Evolutionary conservation across 108 stramenopile genomes (phyloP).

Genomic region (Nitzschia sp.): DNA sequence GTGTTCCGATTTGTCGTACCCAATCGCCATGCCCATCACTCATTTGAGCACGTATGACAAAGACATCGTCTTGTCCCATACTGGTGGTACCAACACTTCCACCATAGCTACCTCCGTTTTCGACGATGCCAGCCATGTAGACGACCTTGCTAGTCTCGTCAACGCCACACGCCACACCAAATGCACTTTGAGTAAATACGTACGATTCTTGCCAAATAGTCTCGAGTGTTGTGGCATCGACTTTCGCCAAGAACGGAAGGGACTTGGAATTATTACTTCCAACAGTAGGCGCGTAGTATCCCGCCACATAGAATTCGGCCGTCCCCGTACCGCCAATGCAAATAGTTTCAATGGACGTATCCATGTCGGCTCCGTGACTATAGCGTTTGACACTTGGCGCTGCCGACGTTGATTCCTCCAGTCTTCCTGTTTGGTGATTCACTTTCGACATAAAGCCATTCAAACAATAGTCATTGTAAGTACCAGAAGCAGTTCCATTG

Average conservation of each 20-base stretch:
- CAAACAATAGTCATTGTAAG: not conserved
- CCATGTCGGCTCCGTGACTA: not conserved
- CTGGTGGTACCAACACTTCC: constrained; percentile 4
- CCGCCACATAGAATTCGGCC: constrained; percentile 11
- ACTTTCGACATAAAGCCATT: constrained; percentile 30
- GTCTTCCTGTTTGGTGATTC: not conserved
- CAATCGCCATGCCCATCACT: constrained; percentile 33
- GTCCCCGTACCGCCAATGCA: constrained; percentile 3
- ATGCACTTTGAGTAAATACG: constrained; percentile 7
- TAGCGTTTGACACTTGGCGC: not conserved
- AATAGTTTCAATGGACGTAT: constrained; percentile 27
- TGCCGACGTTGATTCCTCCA: not conserved
- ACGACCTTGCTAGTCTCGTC: constrained; percentile 5
- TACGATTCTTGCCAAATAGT: constrained; percentile 23
- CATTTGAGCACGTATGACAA: constrained; percentile 21
- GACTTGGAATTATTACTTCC: not conserved
- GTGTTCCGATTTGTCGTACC: constrained; percentile 44
- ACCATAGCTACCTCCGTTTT: constrained; percentile 18
- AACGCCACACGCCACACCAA: constrained; percentile 27
- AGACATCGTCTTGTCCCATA: constrained; percentile 36
- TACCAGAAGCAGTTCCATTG: not conserved
- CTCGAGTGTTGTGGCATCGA: constrained; percentile 22
- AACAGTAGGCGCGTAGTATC: constrained; percentile 2
- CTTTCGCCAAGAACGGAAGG: constrained; percentile 20
- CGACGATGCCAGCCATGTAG: constrained; percentile 34